A percentile compares a stretch with the other conserved stretches of the same genome.
Evolutionary conservation across 345 rosid genomes (phyloP).

Genomic region (Eucalyptus grandis): DNA sequence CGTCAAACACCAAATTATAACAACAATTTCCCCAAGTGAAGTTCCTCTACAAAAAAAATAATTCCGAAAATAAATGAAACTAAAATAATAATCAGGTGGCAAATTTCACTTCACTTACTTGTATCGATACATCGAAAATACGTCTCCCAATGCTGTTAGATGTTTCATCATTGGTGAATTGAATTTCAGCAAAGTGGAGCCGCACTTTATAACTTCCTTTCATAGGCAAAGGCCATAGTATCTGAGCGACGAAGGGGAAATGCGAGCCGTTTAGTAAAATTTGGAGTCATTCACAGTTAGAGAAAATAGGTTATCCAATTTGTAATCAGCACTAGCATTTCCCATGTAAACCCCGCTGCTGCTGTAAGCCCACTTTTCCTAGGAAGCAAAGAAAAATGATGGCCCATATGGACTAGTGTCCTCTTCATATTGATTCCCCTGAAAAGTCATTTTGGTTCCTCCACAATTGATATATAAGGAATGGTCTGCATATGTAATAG

Average conservation of each 20-base stretch:
- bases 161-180: conserved; percentile 31
- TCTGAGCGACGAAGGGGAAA: conserved; percentile 61
- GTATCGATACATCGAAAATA: conserved; percentile 60
- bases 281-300: conserved; percentile 12
- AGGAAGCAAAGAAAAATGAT: conserved; percentile 12
- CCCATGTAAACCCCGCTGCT: conserved; percentile 43
- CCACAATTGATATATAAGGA: conserved; percentile 76
- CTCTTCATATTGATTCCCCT: conserved; percentile 23
- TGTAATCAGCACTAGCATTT: neutral
- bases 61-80: neutral
- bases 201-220: conserved; percentile 37
- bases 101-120: conserved; percentile 16
- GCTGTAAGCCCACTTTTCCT: conserved; percentile 56
- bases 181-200: conserved; percentile 85
- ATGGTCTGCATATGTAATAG: conserved; percentile 14
- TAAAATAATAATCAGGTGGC: neutral
- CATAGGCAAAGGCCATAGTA: conserved; percentile 70
- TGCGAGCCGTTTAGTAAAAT: conserved; percentile 47
- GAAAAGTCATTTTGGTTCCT: conserved; percentile 10
- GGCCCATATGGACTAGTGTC: conserved; percentile 23
- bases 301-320: conserved; percentile 5
- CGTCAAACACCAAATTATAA: neutral
- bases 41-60: neutral
- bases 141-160: conserved; percentile 56
- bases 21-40: neutral